These are phyloP conservation scores for Septoria linicola DNA, from an alignment of 2,329 filamentous ascomycete species.

Conservation along the genomic window DNA sequence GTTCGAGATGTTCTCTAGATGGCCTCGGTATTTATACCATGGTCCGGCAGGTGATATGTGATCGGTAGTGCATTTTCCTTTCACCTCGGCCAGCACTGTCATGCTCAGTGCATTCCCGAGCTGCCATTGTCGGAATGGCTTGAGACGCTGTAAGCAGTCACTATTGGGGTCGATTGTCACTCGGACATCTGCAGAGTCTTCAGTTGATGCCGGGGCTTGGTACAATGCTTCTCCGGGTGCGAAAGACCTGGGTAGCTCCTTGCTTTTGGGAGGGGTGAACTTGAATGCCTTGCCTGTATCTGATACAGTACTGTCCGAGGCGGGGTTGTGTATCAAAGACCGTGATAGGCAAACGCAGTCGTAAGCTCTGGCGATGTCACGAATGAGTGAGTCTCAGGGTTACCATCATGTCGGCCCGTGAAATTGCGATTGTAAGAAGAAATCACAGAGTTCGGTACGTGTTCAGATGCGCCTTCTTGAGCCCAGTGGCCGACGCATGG, in stretches of 20 bases:
- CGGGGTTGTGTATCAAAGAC: slow-evolving; percentile 84
- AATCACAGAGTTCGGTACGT: slow-evolving; percentile 89
- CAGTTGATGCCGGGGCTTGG: slow-evolving; percentile 74
- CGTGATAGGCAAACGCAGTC: slow-evolving; percentile 79
- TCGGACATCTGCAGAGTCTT: slow-evolving; percentile 67
- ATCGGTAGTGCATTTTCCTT: slow-evolving; percentile 95
- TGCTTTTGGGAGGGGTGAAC: slow-evolving; percentile 73
- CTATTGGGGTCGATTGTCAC: slow-evolving; percentile 84
- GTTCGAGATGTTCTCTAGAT: slow-evolving; percentile 99
- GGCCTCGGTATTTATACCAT: slow-evolving; percentile 97
- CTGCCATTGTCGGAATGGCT: slow-evolving; percentile 86
- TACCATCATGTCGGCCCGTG: slow-evolving; percentile 93
- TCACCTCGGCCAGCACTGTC: slow-evolving; percentile 89
- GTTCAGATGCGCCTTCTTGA: slow-evolving; percentile 63
- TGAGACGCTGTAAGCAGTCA: slow-evolving; percentile 88
- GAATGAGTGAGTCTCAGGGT: slow-evolving; percentile 89
- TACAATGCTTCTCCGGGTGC: slow-evolving; percentile 81
- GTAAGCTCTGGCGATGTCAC: slow-evolving; percentile 87
- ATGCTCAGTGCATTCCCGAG: slow-evolving; percentile 74
- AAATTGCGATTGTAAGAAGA: slow-evolving; percentile 99
- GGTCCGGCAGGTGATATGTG: slow-evolving; percentile 94
- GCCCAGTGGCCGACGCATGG: slow-evolving; percentile 68
- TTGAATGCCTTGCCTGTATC: slow-evolving; percentile 94
- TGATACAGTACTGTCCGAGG: slow-evolving; percentile 77
- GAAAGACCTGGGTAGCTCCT: slow-evolving; percentile 82